These are phyloP conservation scores for Sporothrix inflata DNA, from an alignment of 2,329 filamentous ascomycete genomes.

Conservation along the genomic window DNA sequence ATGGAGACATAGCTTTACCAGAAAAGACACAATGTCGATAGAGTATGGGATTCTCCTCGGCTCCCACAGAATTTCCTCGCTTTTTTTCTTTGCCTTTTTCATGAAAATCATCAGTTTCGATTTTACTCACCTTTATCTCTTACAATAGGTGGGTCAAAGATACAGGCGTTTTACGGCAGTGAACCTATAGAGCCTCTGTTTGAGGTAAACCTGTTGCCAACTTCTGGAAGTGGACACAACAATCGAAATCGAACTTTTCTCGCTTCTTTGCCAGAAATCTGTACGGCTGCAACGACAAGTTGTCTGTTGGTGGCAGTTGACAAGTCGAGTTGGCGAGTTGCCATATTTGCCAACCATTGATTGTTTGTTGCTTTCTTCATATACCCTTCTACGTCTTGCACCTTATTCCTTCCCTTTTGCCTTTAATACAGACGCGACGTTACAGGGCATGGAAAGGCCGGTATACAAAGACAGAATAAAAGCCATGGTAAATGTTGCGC, in stretches of 20 bases:
- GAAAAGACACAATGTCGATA: not conserved
- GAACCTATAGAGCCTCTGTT: not conserved
- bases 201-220: too few relatives aligned
- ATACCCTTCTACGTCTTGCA: not conserved
- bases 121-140: not conserved
- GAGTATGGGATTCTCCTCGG: not conserved
- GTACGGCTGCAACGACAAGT: not conserved
- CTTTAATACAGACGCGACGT: slow-evolving; percentile 23
- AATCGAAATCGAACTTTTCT: not conserved
- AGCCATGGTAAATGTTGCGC: too few relatives aligned
- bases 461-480: not conserved
- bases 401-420: not conserved
- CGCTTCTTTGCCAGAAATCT: not conserved
- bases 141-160: not conserved
- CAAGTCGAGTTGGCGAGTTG: not conserved
- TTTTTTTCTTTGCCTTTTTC: not conserved
- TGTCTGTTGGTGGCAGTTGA: not conserved
- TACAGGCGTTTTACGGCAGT: not conserved
- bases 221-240: not conserved
- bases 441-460: slow-evolving; percentile 19
- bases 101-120: not conserved
- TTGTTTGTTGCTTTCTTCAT: not conserved
- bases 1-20: not conserved
- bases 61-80: not conserved
- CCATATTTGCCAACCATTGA: not conserved